Evolutionary conservation across 2,329 filamentous ascomycete species (phyloP).

Genomic region (Leptographium procerum): DNA sequence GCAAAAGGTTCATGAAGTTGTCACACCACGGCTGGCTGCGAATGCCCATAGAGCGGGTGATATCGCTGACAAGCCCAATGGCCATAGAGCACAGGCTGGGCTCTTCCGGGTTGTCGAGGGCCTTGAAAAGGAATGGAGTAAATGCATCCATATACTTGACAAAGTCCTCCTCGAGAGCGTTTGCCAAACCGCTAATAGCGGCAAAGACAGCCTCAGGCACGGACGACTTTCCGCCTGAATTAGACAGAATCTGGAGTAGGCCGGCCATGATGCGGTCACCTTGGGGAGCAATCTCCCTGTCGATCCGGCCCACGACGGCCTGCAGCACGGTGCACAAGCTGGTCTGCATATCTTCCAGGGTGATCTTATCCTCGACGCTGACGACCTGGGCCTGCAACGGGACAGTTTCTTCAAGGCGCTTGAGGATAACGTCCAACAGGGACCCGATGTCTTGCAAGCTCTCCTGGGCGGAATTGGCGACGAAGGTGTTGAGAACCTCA

Average conservation of each 20-base stretch:
- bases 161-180: constrained; percentile 85
- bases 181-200: constrained; percentile 82
- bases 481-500: constrained; percentile 91
- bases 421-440: constrained; percentile 78
- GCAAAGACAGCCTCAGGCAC: constrained; percentile 93
- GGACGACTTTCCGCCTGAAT: constrained; percentile 72
- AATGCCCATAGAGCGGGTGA: constrained; percentile 81
- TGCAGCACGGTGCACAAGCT: constrained; percentile 86
- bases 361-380: constrained; percentile 92
- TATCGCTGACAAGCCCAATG: constrained; percentile 93
- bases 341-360: constrained; percentile 94
- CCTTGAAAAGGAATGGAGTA: constrained; percentile 82
- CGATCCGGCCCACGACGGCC: constrained; percentile 81
- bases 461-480: constrained; percentile 80
- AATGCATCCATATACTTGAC: constrained; percentile 97
- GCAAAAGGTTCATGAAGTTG: constrained; percentile 92
- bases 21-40: constrained; percentile 93
- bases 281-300: constrained; percentile 81
- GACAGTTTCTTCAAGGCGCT: constrained; percentile 82
- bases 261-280: constrained; percentile 91
- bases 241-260: constrained; percentile 68
- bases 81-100: constrained; percentile 91
- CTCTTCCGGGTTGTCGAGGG: constrained; percentile 91
- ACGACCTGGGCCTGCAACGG: constrained; percentile 87
- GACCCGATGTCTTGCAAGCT: constrained; percentile 70